Evolutionary conservation across 1,284 basidiomycete species (phyloP).

Genomic region (Pterulicium gracile): DNA sequence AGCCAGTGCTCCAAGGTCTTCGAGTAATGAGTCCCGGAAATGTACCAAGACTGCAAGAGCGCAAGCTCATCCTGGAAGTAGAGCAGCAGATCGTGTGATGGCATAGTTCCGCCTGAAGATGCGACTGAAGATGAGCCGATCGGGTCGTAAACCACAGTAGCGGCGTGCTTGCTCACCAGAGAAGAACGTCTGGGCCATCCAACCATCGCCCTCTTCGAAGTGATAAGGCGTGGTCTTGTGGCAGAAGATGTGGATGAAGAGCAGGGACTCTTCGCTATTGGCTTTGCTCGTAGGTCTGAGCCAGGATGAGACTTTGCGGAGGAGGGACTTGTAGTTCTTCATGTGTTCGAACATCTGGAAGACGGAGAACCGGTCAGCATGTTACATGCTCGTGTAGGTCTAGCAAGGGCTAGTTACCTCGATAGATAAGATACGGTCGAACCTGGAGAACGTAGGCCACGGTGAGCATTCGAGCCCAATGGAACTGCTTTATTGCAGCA

Average conservation of each 20-base stretch:
- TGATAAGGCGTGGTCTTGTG: constrained; percentile 62
- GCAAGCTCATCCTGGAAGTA: constrained; percentile 65
- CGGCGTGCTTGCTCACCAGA: constrained; percentile 32
- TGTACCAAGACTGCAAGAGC: constrained; percentile 49
- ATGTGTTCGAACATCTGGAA: constrained; percentile 76
- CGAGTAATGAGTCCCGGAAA: constrained; percentile 61
- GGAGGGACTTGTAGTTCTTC: constrained; percentile 65
- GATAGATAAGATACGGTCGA: constrained; percentile 68
- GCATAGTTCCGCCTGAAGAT: constrained; percentile 46
- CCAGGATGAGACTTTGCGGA: constrained; percentile 63
- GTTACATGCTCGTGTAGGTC: too few relatives aligned
- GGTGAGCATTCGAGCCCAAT: not conserved
- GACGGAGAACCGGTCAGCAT: not conserved
- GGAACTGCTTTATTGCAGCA: not conserved
- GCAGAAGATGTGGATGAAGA: constrained; percentile 75
- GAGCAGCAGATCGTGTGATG: constrained; percentile 57
- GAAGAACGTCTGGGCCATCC: constrained; percentile 77
- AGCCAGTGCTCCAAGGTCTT: constrained; percentile 66
- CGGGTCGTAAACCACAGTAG: constrained; percentile 7
- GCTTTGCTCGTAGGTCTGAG: constrained; percentile 21
- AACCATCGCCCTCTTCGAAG: constrained; percentile 63
- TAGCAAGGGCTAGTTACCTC: constrained; percentile 29
- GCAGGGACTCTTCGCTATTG: constrained; percentile 28
- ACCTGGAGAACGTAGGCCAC: constrained; percentile 26
- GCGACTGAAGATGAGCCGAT: constrained; percentile 8